These are phyloP conservation scores for Fusarium hostae DNA, from an alignment of 2,329 filamentous ascomycete genomes.

Conservation along the genomic window DNA sequence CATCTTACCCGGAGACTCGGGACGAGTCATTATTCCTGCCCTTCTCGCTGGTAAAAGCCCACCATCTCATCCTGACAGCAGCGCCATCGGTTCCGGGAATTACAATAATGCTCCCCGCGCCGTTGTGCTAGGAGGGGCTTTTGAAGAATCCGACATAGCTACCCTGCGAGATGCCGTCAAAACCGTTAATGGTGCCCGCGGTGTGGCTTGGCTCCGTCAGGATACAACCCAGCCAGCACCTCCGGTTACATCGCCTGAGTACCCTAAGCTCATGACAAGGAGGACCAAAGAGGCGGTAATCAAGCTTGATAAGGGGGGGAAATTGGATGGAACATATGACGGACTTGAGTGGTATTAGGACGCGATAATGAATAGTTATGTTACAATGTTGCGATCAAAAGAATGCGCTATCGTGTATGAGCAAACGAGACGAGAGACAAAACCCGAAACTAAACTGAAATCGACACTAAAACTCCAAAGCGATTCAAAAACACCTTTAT, in stretches of 20 bases:
- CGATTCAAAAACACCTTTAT: accelerated
- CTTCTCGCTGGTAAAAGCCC: not conserved
- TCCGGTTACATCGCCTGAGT: constrained; percentile 21
- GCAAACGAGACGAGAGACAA: not conserved
- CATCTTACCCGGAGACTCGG: constrained; percentile 21
- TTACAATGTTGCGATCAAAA: not conserved
- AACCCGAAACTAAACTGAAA: not conserved
- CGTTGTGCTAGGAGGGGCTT: constrained; percentile 14
- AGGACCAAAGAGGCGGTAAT: constrained; percentile 29
- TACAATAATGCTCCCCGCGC: not conserved
- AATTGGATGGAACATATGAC: constrained; percentile 13
- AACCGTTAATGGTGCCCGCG: not conserved
- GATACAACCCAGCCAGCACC: constrained; percentile 10
- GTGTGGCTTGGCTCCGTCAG: constrained; percentile 24
- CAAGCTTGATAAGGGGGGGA: not conserved
- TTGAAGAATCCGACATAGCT: constrained; percentile 17
- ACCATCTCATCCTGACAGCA: not conserved
- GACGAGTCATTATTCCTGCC: constrained; percentile 13
- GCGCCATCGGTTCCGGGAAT: constrained; percentile 15
- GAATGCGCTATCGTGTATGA: not conserved
- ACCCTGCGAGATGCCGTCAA: constrained; percentile 2
- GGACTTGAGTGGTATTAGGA: constrained; percentile 26
- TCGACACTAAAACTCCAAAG: not conserved
- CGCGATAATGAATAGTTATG: not conserved
- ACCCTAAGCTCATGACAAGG: constrained; percentile 16